Evolutionary conservation across 139 green algal species (phyloP), one percentile per base, ranked within the genome.

Genomic region (Picochlorum sp.): DNA sequence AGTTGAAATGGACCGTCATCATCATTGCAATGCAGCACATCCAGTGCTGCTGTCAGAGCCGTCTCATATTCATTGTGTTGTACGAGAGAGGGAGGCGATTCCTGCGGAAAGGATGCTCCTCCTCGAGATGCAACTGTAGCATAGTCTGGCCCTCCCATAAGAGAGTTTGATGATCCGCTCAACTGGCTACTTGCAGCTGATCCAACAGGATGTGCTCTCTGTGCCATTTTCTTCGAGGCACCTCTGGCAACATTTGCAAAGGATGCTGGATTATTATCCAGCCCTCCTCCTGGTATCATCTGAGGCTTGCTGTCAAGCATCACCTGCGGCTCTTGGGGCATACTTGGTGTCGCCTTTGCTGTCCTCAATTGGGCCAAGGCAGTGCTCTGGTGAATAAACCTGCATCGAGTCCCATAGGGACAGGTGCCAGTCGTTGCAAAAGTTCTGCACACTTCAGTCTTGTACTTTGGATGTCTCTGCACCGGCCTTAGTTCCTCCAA

Each of bases 391-490:
- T 93, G 86, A 38, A 95, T 87, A 81, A 96, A 96, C 63, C 86
- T 79, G 81, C 89, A 96, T 58, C 89, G 80, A 24, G 77, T 76
- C 38, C 89, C 89, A 66, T 96, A 96, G 30, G 86, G 85, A 73
- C 89, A 96, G 28, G 44, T 74, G 15, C 87, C 87, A 15, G 73
- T 87, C 3, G 70, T 52, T 16, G 76, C 77, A 70, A 86, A 94
- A 1, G 81, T 88, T 56, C 87, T 75, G 75, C 86, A 92, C 14
- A 79, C 74, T 70, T 94, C 84, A 6, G 89, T 93, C 72, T 92
- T 95, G 85, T 92, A 95, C 69, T 92, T 92, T 52, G 90, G 90
- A 60, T 95, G 90, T 5, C 90, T 74, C 32, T 82, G 51, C 7
- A 95, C 65, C 4, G 78, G 77, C 26, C 89, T 75, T 66, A 96